A percentile compares a stretch with the other conserved stretches of the same genome.
Evolutionary conservation across 2,329 filamentous ascomycete genomes (phyloP).

Genomic region (Metarhizium brunneum): DNA sequence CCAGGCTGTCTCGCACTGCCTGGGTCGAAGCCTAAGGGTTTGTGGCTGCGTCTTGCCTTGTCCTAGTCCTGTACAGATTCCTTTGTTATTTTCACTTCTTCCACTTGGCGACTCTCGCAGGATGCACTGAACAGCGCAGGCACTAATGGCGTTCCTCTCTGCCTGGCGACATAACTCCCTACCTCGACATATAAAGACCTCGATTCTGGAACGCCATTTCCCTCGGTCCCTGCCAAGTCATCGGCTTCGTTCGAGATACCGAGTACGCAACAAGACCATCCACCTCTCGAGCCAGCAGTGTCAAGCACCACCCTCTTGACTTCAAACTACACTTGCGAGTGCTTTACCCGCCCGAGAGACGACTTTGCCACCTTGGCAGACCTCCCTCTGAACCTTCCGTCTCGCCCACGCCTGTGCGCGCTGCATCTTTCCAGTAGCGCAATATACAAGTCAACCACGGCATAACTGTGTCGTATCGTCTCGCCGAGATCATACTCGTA

Average conservation of each 20-base stretch:
- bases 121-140: too few relatives aligned
- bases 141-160: background rate
- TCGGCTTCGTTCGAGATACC: background rate
- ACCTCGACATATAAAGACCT: background rate
- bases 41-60: too few relatives aligned
- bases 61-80: too few relatives aligned
- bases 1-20: too few relatives aligned
- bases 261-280: background rate
- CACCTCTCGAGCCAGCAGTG: background rate
- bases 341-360: background rate
- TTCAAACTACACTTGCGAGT: background rate
- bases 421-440: background rate
- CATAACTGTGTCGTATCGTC: background rate
- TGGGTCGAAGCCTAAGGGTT: too few relatives aligned
- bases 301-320: background rate
- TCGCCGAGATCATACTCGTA: background rate
- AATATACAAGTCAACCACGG: background rate
- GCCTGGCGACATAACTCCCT: background rate
- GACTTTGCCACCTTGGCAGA: background rate
- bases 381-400: background rate
- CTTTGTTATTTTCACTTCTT: too few relatives aligned
- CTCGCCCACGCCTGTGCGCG: background rate
- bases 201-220: background rate
- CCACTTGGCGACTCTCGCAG: too few relatives aligned
- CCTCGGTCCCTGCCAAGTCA: background rate